Evolutionary conservation across 2,329 filamentous ascomycete genomes (phyloP).

Genomic region (Talaromyces piceae): DNA sequence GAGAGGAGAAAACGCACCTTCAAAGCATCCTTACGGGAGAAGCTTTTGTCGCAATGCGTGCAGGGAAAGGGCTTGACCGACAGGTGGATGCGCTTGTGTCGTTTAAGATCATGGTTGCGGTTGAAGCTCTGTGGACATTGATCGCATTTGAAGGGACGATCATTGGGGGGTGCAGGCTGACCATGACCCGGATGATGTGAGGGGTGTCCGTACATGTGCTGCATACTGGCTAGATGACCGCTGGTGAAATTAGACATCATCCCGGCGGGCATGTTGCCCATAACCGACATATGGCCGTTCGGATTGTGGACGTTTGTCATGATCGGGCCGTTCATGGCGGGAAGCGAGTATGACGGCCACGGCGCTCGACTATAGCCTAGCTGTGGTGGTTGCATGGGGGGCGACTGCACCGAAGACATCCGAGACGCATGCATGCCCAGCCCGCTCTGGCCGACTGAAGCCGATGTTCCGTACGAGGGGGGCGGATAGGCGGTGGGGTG

Average conservation of each 20-base stretch:
- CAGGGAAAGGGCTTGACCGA: slow-evolving; percentile 95
- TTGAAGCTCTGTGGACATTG: slow-evolving; percentile 91
- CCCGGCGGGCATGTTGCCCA: slow-evolving; percentile 51
- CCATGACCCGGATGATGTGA: slow-evolving; percentile 47
- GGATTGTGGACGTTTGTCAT: slow-evolving; percentile 74
- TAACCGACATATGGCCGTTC: slow-evolving; percentile 62
- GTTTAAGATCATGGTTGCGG: slow-evolving; percentile 89
- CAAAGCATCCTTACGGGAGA: slow-evolving; percentile 90
- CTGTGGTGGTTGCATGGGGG: slow-evolving; percentile 30
- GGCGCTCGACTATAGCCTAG: slow-evolving; percentile 35
- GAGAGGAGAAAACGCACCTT: slow-evolving; percentile 58
- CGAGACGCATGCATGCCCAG: slow-evolving; percentile 22
- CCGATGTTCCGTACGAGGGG: slow-evolving; percentile 21
- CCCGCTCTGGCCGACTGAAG: slow-evolving; percentile 37
- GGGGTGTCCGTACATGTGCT: slow-evolving; percentile 53
- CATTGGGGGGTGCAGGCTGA: slow-evolving; percentile 52
- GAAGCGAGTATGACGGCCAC: slow-evolving; percentile 49
- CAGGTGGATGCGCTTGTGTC: slow-evolving; percentile 90
- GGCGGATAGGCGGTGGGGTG: slow-evolving; percentile 39
- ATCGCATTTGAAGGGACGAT: slow-evolving; percentile 92
- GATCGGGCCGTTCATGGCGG: slow-evolving; percentile 59
- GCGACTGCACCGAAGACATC: slow-evolving; percentile 50
- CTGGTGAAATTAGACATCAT: slow-evolving; percentile 56
- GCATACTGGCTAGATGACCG: slow-evolving; percentile 50
- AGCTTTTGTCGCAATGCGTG: slow-evolving; percentile 86